phyloP scores from a whole-genome alignment of 1,139 yeast genomes.

The Suhomyces maxii region DNA sequence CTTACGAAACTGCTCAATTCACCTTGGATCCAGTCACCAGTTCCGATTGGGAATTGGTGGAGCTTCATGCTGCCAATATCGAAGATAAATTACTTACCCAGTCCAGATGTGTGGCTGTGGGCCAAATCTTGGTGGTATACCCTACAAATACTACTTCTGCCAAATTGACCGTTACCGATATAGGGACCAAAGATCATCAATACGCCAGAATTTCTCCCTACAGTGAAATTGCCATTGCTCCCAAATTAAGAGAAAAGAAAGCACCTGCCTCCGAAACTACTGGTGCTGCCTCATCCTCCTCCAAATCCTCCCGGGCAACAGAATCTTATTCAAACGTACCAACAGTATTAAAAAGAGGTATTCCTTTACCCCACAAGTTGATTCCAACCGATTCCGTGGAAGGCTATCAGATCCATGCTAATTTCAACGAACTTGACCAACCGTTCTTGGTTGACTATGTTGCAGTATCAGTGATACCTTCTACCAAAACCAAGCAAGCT shows the following conservation, averaged over 20 bases:
- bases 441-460: slow-evolving; percentile 48
- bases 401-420: slow-evolving; percentile 44
- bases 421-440: slow-evolving; percentile 34
- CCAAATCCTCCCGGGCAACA: slow-evolving; percentile 16
- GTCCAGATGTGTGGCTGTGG: slow-evolving; percentile 68
- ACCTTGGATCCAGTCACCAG: slow-evolving; percentile 75
- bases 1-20: slow-evolving; percentile 57
- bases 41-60: slow-evolving; percentile 91
- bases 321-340: slow-evolving; percentile 36
- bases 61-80: slow-evolving; percentile 72
- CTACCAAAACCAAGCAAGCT: slow-evolving; percentile 30
- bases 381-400: slow-evolving; percentile 17
- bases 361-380: slow-evolving; percentile 53
- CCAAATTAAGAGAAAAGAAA: slow-evolving; percentile 54
- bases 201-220: slow-evolving; percentile 67
- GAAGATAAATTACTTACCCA: slow-evolving; percentile 78
- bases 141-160: slow-evolving; percentile 70
- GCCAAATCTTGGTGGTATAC: slow-evolving; percentile 67
- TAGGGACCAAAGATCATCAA: slow-evolving; percentile 49
- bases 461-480: slow-evolving; percentile 57
- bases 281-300: slow-evolving; percentile 24
- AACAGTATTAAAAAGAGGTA: slow-evolving; percentile 51
- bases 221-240: slow-evolving; percentile 83
- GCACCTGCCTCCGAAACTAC: slow-evolving; percentile 25
- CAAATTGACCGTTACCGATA: slow-evolving; percentile 58